Evolutionary conservation across 805 yeast species (phyloP), one percentile per base, ranked within the genome.

Genomic region (Saturnispora dispora): DNA sequence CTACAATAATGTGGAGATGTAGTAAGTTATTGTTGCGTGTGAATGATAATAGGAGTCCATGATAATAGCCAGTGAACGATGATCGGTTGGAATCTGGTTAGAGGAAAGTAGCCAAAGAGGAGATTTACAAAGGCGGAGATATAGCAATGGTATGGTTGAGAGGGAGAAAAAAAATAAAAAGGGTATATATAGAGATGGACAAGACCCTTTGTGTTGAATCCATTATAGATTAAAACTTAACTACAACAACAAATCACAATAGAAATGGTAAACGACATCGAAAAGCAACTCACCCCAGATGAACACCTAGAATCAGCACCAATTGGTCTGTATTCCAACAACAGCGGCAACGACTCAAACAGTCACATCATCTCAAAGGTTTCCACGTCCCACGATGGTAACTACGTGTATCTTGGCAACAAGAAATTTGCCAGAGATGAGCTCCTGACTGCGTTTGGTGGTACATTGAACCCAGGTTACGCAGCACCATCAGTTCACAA

Each of bases 391-490:
- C 69, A 63, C 3, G 83, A 81, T 58, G 81, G 81, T 41, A 84
- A 83, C 45, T 82, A 79, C 62, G 73, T 88, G 52, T 79, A 72
- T 55, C 77, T 88, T 57, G 96, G 96, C 4, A 75, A 81, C 59
- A 81, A 83, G 55, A 82, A 77, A 64, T 88, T 83, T 55, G 72
- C 79, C 51, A 78, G 75, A 58, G 65, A 73, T 48, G 90, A 85
- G 47, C 71, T 85, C 52, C 68, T 71, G 48, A 67, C 67, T 25
- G 91, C 91, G 2, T 85, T 85, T 57, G 96, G 95, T 66, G 96
- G 96, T 82, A 75, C 85, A 18, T 70, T 85, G 63, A 81, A 82
- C 57, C 88, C 93, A 28, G 91, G 87, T 73, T 46, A 72, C 52
- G 66, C 78, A 27, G 74, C 76, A 17, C 76, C 79, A 5, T 76